Evolutionary conservation across 1,284 basidiomycete species (phyloP), one percentile per base, ranked within the genome.

Genomic region (Boletus smithii): DNA sequence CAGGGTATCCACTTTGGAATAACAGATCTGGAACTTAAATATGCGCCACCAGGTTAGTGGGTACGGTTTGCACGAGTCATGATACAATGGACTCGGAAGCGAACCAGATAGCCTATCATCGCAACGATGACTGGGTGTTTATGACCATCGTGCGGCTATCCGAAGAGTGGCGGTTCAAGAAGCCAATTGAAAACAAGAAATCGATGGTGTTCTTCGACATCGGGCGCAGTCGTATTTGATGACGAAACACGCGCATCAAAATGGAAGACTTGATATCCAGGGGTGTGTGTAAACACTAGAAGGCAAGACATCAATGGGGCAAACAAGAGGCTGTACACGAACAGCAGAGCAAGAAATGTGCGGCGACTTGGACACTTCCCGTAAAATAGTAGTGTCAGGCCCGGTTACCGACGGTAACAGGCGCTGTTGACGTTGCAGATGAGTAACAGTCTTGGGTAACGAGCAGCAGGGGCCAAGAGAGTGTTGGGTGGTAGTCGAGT

Each of bases 191-290:
- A 51, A 43, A 40, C 42, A 31, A 33, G 23, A 39, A 42, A 58
- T 50, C 49, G 42, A 50, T 53, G 53, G 42, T 40, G 44, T 46
- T 43, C 45, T 57, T 61, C 31, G 33, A 57, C 46, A 66, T 62
- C 64, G 60, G 62, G 44, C 62, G 62, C 49, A 65, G 61, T 60
- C 40, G 45, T 35, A 63, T 64, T 62, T 64, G 58, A 63, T 47
- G 50, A 62, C 50, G 39, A 35, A 58, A 66, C 62, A 64, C 66
- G 62, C 62, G 65, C 66, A 64, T 64, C 62, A 64, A 34, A 64
- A 64, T 64, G 62, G 62, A 64, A 68, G 63, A 51, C 32, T 32
- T 40, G 50, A 54, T 52, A 46, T 55, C 50, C 59, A 68, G 65
- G 60, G 61, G 51, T 49, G 54, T 48, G 43, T 49, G 45, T 50